Evolutionary conservation across 805 yeast species (phyloP).

Genomic region (Suhomyces prunicola): DNA sequence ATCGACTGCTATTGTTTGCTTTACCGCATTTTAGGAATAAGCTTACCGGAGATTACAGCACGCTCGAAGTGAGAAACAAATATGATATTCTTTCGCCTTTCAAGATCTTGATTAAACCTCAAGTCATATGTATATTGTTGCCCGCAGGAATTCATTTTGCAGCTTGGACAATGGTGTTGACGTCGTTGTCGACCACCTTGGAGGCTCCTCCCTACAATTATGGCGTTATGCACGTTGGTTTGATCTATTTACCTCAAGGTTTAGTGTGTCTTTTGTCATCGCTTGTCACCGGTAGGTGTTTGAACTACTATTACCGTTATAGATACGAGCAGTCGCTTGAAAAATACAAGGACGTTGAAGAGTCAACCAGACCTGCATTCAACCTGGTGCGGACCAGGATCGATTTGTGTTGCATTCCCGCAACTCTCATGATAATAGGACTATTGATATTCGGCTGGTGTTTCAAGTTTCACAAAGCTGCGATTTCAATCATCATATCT

Average conservation of each 20-base stretch:
- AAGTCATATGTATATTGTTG: slow-evolving; percentile 47
- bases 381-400: slow-evolving; percentile 56
- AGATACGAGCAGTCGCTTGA: slow-evolving; percentile 18
- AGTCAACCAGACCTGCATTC: slow-evolving; percentile 29
- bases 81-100: slow-evolving; percentile 27
- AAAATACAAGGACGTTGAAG: slow-evolving; percentile 17
- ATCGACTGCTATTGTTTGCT: slow-evolving; percentile 45
- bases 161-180: slow-evolving; percentile 65
- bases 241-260: slow-evolving; percentile 75
- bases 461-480: slow-evolving; percentile 42
- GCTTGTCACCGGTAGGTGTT: slow-evolving; percentile 50
- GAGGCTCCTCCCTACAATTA: slow-evolving; percentile 47
- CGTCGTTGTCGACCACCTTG: slow-evolving; percentile 61
- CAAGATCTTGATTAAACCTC: slow-evolving; percentile 40
- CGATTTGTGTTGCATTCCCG: slow-evolving; percentile 39
- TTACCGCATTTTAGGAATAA: slow-evolving; percentile 8
- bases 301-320: slow-evolving; percentile 50
- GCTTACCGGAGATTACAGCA: slow-evolving; percentile 10
- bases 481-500: slow-evolving; percentile 56
- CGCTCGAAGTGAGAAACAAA: slow-evolving; percentile 4
- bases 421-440: slow-evolving; percentile 38
- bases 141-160: slow-evolving; percentile 66
- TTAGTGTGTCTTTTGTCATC: slow-evolving; percentile 61
- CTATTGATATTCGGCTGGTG: slow-evolving; percentile 73
- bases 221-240: slow-evolving; percentile 58